These are phyloP conservation scores for Mortierella sp. DNA, from an alignment of 371 early-diverging fungal species.

Conservation along the genomic window DNA sequence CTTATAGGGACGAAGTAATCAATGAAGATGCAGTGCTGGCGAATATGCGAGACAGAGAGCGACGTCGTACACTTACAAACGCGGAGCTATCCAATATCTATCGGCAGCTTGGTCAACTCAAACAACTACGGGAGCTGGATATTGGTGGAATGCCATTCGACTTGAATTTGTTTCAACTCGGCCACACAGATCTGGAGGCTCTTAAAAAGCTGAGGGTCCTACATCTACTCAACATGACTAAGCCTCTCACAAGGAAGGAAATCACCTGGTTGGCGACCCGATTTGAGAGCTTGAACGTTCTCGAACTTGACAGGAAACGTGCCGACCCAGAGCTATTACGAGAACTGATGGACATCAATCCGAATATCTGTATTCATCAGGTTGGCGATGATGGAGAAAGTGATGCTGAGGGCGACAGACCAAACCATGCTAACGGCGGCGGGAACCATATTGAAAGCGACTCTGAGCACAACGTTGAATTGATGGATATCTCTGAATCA, in stretches of 20 bases:
- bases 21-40: neutral
- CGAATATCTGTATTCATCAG: neutral
- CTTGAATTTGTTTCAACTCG: neutral
- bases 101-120: conserved; percentile 23
- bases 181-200: neutral
- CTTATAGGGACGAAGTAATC: neutral
- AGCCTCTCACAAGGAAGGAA: neutral
- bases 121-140: conserved; percentile 9
- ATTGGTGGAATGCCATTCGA: conserved; percentile 9
- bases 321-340: neutral
- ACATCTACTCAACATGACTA: neutral
- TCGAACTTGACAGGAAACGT: conserved; percentile 1
- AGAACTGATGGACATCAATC: conserved; percentile 15
- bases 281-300: conserved; percentile 1
- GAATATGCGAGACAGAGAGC: neutral
- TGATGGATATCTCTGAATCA: neutral
- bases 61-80: neutral
- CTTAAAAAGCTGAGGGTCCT: conserved; percentile 5
- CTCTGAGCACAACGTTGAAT: neutral
- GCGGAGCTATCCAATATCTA: conserved; percentile 1
- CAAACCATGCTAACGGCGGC: neutral
- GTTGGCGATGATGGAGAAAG: neutral
- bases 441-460: neutral
- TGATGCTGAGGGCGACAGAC: neutral
- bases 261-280: conserved; percentile 25